Conservation (phyloP, 2,329 filamentous ascomycete genomes). For the Paracamarosporium sp. region DNA sequence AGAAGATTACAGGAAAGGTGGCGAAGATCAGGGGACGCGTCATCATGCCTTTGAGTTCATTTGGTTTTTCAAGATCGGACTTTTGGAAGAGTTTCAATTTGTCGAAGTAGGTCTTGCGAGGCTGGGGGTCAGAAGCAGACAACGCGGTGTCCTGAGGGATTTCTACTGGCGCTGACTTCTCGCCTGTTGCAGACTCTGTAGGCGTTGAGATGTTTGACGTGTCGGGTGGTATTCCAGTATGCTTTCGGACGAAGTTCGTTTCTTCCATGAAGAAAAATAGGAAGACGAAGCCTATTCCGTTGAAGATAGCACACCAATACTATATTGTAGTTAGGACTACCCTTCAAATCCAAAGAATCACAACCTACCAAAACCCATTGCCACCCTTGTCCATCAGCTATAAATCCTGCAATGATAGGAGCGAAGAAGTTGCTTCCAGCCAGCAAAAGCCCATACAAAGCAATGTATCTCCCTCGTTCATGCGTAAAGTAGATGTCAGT, state of each 20-base stretch:
- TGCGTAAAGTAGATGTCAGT: conserved; percentile 50
- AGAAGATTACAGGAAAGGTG: conserved; percentile 47
- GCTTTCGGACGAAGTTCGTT: conserved; percentile 56
- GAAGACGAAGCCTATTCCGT: conserved; percentile 56
- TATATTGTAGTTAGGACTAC: background rate
- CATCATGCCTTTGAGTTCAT: conserved; percentile 32
- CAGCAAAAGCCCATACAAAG: conserved; percentile 40
- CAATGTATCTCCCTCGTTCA: conserved; percentile 40
- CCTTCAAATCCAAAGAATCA: background rate
- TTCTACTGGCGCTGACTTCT: conserved; percentile 13
- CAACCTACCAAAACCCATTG: conserved; percentile 37
- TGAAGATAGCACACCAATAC: conserved; percentile 63
- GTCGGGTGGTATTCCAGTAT: background rate
- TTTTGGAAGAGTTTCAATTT: conserved; percentile 40
- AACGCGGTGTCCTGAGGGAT: background rate
- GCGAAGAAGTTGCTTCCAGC: conserved; percentile 46
- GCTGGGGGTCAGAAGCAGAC: background rate
- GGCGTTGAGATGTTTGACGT: conserved; percentile 2
- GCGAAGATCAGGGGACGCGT: conserved; percentile 29
- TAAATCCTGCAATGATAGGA: conserved; percentile 45
- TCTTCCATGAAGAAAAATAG: conserved; percentile 68
- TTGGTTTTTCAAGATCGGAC: conserved; percentile 37
- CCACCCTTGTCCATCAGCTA: conserved; percentile 45
- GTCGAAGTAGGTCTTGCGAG: conserved; percentile 38
- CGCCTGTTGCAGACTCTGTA: conserved; percentile 4